Percentiles rank a stretch among this genome's conserved stretches.
These are phyloP conservation scores for Papiliotrema laurentii DNA, from an alignment of 1,284 basidiomycete genomes.

Conservation along the genomic window DNA sequence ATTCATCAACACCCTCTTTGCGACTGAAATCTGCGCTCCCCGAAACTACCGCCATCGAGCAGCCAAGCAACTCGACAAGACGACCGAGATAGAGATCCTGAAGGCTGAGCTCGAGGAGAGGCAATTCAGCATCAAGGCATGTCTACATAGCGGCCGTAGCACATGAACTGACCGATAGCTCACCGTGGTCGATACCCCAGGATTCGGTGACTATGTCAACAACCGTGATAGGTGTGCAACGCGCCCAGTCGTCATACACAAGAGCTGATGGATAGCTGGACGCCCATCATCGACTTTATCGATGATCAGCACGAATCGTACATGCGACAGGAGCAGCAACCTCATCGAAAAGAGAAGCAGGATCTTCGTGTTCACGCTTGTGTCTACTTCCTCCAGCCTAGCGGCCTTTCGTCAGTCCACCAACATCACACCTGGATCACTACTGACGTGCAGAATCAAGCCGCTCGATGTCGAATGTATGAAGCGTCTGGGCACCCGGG, in stretches of 20 bases:
- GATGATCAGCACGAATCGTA: conserved; percentile 99
- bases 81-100: conserved; percentile 95
- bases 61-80: conserved; percentile 96
- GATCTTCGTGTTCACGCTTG: conserved; percentile 96
- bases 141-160: conserved; percentile 1
- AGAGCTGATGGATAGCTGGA: conserved; percentile 58
- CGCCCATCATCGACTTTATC: conserved; percentile 97
- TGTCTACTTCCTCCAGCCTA: conserved; percentile 94
- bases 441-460: conserved; percentile 62
- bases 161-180: conserved; percentile 49
- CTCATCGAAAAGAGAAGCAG: conserved; percentile 84
- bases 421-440: neutral
- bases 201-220: conserved; percentile 99
- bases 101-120: conserved; percentile 98
- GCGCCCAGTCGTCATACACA: no score
- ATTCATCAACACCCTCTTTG: conserved; percentile 98
- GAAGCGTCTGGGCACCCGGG: conserved; percentile 92
- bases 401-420: conserved; percentile 80
- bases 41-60: conserved; percentile 87
- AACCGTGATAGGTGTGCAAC: conserved; percentile 75
- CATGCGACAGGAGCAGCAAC: conserved; percentile 99
- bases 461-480: conserved; percentile 99
- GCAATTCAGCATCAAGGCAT: conserved; percentile 89
- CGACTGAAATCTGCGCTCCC: conserved; percentile 86
- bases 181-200: conserved; percentile 96